phyloP scores from a whole-genome alignment of 805 yeast species.

The Saccharomyces kudriavzevii region DNA sequence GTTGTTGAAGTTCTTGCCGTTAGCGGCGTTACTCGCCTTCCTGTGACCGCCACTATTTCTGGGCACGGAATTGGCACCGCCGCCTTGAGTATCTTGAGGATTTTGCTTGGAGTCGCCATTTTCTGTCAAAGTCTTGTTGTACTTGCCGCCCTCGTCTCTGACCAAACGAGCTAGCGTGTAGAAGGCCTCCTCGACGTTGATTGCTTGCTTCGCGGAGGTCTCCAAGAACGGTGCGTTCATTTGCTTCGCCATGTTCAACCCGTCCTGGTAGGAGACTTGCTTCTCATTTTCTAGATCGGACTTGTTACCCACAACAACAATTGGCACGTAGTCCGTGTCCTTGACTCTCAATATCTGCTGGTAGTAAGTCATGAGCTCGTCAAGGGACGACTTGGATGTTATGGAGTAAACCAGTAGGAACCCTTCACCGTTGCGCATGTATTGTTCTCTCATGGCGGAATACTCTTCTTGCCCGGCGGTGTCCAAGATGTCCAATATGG shows the following conservation, averaged over 20 bases:
- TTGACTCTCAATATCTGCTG: constrained; percentile 71
- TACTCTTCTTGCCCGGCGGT: constrained; percentile 98
- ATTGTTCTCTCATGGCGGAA: constrained; percentile 82
- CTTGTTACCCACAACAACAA: constrained; percentile 67
- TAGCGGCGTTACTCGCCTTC: neutral
- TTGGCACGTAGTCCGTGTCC: constrained; percentile 65
- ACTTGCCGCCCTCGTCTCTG: constrained; percentile 24
- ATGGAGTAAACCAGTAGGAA: constrained; percentile 80
- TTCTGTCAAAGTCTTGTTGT: neutral
- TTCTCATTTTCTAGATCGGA: constrained; percentile 65
- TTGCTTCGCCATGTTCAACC: constrained; percentile 48
- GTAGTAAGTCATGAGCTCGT: constrained; percentile 68
- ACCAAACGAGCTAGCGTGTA: constrained; percentile 55
- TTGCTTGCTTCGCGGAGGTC: constrained; percentile 81
- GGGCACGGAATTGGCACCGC: neutral
- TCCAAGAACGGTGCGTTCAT: constrained; percentile 72
- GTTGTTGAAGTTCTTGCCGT: neutral
- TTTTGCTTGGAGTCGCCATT: neutral
- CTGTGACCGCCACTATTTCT: neutral
- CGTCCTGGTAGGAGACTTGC: constrained; percentile 61
- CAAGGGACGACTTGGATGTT: constrained; percentile 73
- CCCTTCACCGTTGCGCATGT: constrained; percentile 92
- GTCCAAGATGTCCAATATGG: constrained; percentile 77
- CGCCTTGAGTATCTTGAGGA: neutral
- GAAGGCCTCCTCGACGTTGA: constrained; percentile 80